phyloP scores from a whole-genome alignment of 345 rosid species.

The Eucalyptus microcorys region DNA sequence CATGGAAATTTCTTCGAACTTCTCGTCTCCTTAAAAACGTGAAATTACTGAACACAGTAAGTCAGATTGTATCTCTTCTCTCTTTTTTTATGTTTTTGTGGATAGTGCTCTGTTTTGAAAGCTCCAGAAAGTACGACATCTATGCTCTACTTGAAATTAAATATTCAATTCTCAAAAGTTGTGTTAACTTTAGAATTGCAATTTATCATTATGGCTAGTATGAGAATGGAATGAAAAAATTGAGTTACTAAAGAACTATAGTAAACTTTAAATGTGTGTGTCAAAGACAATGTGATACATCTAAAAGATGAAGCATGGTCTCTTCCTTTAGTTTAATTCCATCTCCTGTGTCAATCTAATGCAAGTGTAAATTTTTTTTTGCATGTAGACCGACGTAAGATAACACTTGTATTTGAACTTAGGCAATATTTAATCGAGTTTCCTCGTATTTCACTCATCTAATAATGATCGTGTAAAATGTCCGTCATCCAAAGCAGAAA shows the following conservation, averaged over 20 bases:
- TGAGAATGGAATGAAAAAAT: neutral
- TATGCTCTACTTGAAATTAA: neutral
- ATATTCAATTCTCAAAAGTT: neutral
- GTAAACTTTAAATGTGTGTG: neutral
- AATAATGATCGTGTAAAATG: neutral
- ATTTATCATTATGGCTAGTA: neutral
- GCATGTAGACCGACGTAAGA: neutral
- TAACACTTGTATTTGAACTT: neutral
- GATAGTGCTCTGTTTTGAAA: neutral
- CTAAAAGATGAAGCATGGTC: neutral
- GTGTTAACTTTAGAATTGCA: neutral
- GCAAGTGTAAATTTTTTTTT: neutral
- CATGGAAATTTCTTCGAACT: neutral
- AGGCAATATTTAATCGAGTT: neutral
- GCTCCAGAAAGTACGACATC: neutral
- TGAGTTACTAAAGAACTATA: neutral
- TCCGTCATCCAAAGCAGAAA: neutral
- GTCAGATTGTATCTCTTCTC: neutral
- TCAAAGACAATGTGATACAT: neutral
- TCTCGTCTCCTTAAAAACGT: neutral
- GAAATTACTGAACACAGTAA: neutral
- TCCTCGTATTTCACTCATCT: neutral
- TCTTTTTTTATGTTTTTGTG: neutral
- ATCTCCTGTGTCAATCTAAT: neutral
- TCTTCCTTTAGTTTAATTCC: neutral